Evolutionary conservation across 2,329 filamentous ascomycete genomes (phyloP), one percentile per base, ranked within the genome.

Genomic region (Chaetomiaceae sp.): DNA sequence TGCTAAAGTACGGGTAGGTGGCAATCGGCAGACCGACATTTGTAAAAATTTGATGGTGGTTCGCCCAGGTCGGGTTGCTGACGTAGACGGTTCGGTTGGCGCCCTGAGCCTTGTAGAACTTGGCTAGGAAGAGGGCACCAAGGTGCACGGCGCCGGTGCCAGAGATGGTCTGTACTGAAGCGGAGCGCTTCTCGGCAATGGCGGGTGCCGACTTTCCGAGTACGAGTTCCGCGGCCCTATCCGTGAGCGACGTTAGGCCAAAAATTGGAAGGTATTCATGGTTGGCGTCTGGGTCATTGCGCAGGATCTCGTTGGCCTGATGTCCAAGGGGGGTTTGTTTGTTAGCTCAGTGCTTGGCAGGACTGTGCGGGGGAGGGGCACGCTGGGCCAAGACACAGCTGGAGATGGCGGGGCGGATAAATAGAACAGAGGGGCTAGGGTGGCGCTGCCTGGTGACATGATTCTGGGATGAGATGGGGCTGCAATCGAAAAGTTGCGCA

Each of bases 201-300:
- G 91, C 94, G 38, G 89, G 84, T 47, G 89, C 95, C 63, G 87
- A 82, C 60, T 73, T 71, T 61, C 94, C 91, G 29, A 97, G 80
- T 55, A 96, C 87, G 64, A 97, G 80, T 75, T 94, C 91, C 69
- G 92, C 89, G 21, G 94, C 91, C 67, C 94, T 95, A 63, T 82
- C 80, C 55, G 90, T 96, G 75, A 96, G 95, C 58, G 86, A 80
- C 51, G 85, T 74, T 55, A 97, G 80, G 67, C 94, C 94, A 58
- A 90, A 87, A 69, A 99, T 99, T 55, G 94, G 92, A 55, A 95
- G 89, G 74, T 99, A 99, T 80, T 99, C 94, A 78, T 99, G 92
- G 76, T 99, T 95, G 64, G 95, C 79, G 55, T 89, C 81, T 67
- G 92, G 90, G 73, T 96, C 90, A 68, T 87, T 86, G 71, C 85